Conservation (phyloP, 1,139 yeast species). For the Yamadazyma spencermartinsiae region DNA sequence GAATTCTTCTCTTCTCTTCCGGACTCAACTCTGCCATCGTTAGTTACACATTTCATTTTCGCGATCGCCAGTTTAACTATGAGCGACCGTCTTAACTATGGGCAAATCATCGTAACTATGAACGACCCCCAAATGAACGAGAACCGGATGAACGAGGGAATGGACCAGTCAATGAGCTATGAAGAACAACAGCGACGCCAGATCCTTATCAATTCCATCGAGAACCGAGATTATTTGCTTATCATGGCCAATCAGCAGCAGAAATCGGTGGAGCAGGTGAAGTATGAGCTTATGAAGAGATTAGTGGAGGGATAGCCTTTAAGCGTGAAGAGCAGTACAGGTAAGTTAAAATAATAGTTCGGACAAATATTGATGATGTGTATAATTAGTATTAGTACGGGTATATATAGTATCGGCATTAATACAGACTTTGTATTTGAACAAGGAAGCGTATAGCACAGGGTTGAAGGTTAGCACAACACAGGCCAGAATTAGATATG, state of each 20-base stretch:
- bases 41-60: no score
- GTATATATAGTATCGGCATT: no score
- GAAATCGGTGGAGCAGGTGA: slow-evolving; percentile 45
- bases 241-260: slow-evolving; percentile 46
- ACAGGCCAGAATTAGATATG: no score
- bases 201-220: slow-evolving; percentile 42
- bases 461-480: no score
- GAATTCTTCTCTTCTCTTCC: slow-evolving; percentile 60
- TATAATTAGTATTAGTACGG: no score
- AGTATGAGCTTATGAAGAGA: slow-evolving; percentile 35
- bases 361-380: no score
- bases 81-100: background rate
- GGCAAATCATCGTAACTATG: no score
- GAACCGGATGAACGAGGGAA: background rate
- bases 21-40: slow-evolving; percentile 41
- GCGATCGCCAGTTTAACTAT: background rate
- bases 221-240: slow-evolving; percentile 44
- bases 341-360: no score
- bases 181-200: slow-evolving; percentile 43
- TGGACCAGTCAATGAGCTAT: slow-evolving; percentile 21
- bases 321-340: no score
- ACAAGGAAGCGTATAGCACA: no score
- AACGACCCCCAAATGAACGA: background rate
- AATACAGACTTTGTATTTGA: no score
- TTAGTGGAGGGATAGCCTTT: slow-evolving; percentile 11